Conservation (phyloP, 2,329 filamentous ascomycete genomes). For the Neopestalotiopsis rosae region DNA sequence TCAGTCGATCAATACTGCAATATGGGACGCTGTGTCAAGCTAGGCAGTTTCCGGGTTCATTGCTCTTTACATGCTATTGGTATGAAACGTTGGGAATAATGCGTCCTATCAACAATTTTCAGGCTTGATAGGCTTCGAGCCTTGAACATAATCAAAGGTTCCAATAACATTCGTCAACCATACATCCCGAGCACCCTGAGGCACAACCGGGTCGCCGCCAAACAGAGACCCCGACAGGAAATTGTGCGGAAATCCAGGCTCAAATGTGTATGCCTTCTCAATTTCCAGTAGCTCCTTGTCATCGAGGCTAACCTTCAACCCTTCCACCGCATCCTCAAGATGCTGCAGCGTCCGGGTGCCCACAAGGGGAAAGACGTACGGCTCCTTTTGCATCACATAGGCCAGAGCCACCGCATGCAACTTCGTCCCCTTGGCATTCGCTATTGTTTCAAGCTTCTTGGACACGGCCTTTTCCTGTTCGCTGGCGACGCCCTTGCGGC, state of each 20-base stretch:
- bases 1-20: no score
- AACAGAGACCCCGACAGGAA: constrained; percentile 32
- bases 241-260: constrained; percentile 56
- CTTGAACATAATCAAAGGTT: constrained; percentile 4
- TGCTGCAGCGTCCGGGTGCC: constrained; percentile 63
- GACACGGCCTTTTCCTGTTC: constrained; percentile 12
- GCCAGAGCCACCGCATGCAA: constrained; percentile 60
- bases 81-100: no score
- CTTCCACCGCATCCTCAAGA: constrained; percentile 59
- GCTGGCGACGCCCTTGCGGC: constrained; percentile 15
- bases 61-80: no score
- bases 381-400: constrained; percentile 61
- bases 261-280: constrained; percentile 54
- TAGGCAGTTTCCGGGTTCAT: no score
- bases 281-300: constrained; percentile 60
- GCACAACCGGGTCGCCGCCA: neutral
- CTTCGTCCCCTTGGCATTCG: constrained; percentile 5
- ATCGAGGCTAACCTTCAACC: constrained; percentile 55
- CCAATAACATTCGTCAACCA: constrained; percentile 2
- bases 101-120: no score
- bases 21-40: no score
- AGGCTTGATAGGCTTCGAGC: neutral
- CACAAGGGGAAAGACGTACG: constrained; percentile 63
- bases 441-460: constrained; percentile 20
- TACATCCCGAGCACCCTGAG: neutral